Percentiles rank a stretch among this genome's conserved stretches.
These are phyloP conservation scores for Pigoraptor vietnamica DNA, from an alignment of 78 protist genomes.

Conservation along the genomic window DNA sequence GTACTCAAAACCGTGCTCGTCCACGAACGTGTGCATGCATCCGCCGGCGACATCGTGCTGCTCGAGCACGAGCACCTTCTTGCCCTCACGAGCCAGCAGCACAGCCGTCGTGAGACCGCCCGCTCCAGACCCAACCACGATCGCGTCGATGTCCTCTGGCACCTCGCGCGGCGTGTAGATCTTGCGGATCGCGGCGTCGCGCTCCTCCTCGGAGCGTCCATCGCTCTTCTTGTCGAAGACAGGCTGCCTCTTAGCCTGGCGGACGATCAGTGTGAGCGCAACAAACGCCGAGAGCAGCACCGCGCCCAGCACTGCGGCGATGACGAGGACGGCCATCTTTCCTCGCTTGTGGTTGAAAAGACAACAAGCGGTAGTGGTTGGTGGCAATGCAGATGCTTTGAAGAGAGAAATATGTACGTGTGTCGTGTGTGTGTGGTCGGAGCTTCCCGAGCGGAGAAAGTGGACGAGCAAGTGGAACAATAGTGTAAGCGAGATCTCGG, in stretches of 20 bases:
- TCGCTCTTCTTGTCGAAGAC: background rate
- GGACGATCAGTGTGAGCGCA: background rate
- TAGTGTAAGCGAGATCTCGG: no score
- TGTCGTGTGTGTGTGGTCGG: no score
- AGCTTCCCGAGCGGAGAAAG: no score
- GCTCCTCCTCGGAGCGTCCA: background rate
- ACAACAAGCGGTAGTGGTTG: no score
- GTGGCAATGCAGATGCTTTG: no score
- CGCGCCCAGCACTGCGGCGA: background rate
- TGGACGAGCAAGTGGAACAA: no score
- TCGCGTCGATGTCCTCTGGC: conserved; percentile 20
- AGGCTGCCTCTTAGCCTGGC: background rate
- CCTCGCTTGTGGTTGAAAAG: no score
- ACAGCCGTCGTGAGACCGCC: conserved; percentile 21
- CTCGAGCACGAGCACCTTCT: conserved; percentile 39
- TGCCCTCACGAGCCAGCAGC: background rate
- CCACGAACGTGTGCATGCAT: conserved; percentile 14
- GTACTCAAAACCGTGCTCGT: conserved; percentile 25
- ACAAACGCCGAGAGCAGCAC: background rate
- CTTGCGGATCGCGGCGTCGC: background rate
- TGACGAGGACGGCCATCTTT: background rate
- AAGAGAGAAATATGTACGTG: no score
- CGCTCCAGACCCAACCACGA: conserved; percentile 35
- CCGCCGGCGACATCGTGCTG: conserved; percentile 45
- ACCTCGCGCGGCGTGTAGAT: background rate